Evolutionary conservation across 305 asterid species (phyloP).

Genomic region (Fraxinus angustifolia): DNA sequence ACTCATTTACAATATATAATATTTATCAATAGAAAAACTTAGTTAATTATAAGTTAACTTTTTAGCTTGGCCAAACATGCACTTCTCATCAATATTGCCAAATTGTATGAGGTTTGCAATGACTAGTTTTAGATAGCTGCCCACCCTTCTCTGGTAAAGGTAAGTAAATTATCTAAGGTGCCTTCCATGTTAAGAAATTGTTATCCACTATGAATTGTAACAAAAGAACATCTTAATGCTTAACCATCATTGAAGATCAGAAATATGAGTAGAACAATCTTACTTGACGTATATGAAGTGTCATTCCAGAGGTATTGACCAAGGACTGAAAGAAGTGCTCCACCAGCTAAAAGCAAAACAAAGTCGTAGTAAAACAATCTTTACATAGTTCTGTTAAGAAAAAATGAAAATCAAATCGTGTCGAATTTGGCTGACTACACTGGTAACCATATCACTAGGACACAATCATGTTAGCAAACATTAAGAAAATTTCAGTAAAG

Average conservation of each 20-base stretch:
- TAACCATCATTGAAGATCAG: not conserved
- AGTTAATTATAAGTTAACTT: not conserved
- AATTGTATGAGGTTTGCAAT: not conserved
- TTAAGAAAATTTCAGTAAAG: slow-evolving; percentile 5
- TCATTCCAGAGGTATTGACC: slow-evolving; percentile 96
- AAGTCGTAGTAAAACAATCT: slow-evolving; percentile 1
- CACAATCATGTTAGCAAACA: not conserved
- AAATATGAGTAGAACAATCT: not conserved
- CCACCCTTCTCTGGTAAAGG: not conserved
- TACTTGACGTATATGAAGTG: slow-evolving; percentile 92
- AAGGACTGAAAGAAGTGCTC: slow-evolving; percentile 95
- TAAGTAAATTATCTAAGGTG: not conserved
- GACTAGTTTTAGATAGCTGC: not conserved
- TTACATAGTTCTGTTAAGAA: slow-evolving; percentile 9
- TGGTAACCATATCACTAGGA: not conserved
- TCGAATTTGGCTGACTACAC: not conserved
- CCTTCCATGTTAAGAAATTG: not conserved
- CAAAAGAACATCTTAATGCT: slow-evolving; percentile 3
- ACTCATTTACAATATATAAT: not conserved
- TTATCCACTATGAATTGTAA: not conserved
- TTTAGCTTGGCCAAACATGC: not conserved
- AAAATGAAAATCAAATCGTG: not conserved
- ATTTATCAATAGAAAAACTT: not conserved
- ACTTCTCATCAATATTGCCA: not conserved
- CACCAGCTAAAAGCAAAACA: slow-evolving; percentile 60